Conservation (phyloP, 2,329 filamentous ascomycete genomes). For the Cladosporium sp. region DNA sequence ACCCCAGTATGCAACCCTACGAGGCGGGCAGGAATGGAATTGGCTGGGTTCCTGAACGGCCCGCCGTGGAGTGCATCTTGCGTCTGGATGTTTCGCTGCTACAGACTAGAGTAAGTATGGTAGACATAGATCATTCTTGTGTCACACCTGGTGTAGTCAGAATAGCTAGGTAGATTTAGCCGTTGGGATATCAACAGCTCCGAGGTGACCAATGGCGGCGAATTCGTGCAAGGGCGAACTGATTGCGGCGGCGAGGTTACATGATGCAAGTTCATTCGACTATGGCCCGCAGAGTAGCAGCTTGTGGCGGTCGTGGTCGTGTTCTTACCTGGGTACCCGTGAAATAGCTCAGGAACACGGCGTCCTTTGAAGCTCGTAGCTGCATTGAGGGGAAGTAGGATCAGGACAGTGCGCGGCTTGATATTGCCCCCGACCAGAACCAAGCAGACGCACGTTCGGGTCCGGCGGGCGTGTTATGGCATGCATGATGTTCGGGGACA, state of each 20-base stretch:
- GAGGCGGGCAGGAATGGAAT: constrained; percentile 15
- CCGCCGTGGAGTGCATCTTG: constrained; percentile 11
- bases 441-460: not conserved
- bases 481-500: constrained; percentile 13
- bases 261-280: constrained; percentile 2
- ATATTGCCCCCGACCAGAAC: not conserved
- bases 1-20: not conserved
- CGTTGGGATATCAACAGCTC: not conserved
- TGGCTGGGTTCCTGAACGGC: constrained; percentile 18
- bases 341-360: constrained; percentile 4
- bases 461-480: constrained; percentile 5
- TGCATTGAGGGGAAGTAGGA: constrained; percentile 1
- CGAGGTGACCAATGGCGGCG: not conserved
- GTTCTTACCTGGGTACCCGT: not conserved
- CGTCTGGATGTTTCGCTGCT: not conserved
- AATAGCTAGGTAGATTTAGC: too few relatives aligned
- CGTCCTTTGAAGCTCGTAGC: not conserved
- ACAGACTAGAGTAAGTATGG: not conserved
- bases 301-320: not conserved
- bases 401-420: not conserved
- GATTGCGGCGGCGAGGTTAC: not conserved
- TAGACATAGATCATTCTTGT: not conserved
- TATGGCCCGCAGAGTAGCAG: not conserved
- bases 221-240: constrained; percentile 1
- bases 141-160: constrained; percentile 3